Evolutionary conservation across 129 eudicot genomes (phyloP).

Genomic region (Oenanthe sinensis): DNA sequence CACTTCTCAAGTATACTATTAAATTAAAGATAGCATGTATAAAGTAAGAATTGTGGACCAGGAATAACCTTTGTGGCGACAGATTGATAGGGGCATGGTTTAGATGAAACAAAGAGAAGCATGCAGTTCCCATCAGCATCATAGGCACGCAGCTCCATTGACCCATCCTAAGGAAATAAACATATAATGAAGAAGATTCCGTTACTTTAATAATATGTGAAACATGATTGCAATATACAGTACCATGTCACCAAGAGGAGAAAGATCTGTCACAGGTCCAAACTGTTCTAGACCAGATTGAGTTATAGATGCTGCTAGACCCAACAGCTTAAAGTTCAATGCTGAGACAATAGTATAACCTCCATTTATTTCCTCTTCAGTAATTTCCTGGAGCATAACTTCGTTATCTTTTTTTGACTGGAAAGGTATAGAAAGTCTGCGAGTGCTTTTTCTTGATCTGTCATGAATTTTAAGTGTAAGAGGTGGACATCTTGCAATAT

Average conservation of each 20-base stretch:
- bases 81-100: conserved; percentile 80
- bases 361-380: conserved; percentile 80
- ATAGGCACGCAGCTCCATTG: conserved; percentile 68
- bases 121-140: conserved; percentile 64
- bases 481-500: conserved; percentile 76
- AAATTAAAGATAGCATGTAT: not conserved
- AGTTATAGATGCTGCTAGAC: conserved; percentile 63
- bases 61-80: conserved; percentile 78
- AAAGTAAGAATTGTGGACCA: not conserved
- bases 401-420: conserved; percentile 42
- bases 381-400: conserved; percentile 61
- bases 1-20: not conserved
- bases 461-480: conserved; percentile 60
- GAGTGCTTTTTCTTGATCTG: conserved; percentile 26
- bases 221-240: not conserved
- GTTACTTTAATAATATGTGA: not conserved
- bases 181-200: not conserved
- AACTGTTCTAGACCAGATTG: conserved; percentile 52
- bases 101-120: conserved; percentile 76
- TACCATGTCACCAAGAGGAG: conserved; percentile 95
- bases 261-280: conserved; percentile 79
- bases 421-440: conserved; percentile 43
- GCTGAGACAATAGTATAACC: conserved; percentile 87
- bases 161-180: conserved; percentile 56
- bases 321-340: conserved; percentile 60